Conservation (phyloP, 2,329 filamentous ascomycete species). For the Fusarium marasasianum region DNA sequence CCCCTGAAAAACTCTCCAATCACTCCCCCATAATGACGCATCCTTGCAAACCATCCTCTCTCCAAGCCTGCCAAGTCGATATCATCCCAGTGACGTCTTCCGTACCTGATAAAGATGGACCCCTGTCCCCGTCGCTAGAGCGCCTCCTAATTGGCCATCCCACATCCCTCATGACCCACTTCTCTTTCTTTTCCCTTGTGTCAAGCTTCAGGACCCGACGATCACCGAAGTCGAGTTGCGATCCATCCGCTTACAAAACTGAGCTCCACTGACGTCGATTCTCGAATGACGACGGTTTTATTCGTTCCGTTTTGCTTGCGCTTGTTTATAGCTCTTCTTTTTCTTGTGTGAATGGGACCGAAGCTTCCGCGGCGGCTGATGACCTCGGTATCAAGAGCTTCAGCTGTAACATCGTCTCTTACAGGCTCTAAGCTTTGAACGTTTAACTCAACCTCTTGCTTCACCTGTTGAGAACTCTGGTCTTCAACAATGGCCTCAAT, state of each 20-base stretch:
- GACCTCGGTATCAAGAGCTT: constrained; percentile 19
- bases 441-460: not conserved
- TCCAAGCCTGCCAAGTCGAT: constrained; percentile 26
- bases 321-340: not conserved
- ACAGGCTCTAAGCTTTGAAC: not conserved
- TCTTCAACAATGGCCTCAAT: constrained; percentile 33
- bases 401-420: constrained; percentile 19
- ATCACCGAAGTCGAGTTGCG: constrained; percentile 8
- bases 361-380: not conserved
- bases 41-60: not conserved
- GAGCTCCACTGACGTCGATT: constrained; percentile 28
- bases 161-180: constrained; percentile 25
- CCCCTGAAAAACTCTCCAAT: not conserved
- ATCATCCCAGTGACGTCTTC: constrained; percentile 35
- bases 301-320: not conserved
- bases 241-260: constrained; percentile 16
- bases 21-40: constrained; percentile 18
- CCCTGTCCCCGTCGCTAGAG: constrained; percentile 21
- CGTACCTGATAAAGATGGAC: constrained; percentile 31
- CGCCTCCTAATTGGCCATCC: constrained; percentile 23
- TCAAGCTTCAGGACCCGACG: constrained; percentile 16
- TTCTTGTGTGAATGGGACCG: constrained; percentile 2
- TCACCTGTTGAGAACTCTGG: not conserved
- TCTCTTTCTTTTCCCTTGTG: not conserved
- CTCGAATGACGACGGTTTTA: not conserved